Percentiles rank a stretch among this genome's conserved stretches.
Conservation (phyloP, 2,329 filamentous ascomycete species). For the Ophiostoma sp. region DNA sequence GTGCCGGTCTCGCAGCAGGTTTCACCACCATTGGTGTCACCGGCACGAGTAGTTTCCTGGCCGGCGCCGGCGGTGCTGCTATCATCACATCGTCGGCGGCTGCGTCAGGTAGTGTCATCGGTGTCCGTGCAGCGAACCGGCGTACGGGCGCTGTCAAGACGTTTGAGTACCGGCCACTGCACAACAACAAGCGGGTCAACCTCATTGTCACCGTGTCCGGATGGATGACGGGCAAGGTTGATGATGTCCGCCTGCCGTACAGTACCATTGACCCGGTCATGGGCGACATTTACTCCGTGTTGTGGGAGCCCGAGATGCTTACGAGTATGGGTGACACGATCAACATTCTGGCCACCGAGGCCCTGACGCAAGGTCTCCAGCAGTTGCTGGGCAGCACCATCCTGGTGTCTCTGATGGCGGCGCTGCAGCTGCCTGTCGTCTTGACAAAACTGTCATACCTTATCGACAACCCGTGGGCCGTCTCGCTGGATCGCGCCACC, state of each 20-base stretch:
- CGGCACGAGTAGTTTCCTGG: constrained; percentile 85
- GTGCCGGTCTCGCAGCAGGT: constrained; percentile 87
- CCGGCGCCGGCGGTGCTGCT: constrained; percentile 87
- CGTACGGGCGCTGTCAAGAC: constrained; percentile 91
- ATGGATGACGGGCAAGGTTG: constrained; percentile 98
- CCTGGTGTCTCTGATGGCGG: constrained; percentile 85
- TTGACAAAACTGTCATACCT: constrained; percentile 92
- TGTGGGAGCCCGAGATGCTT: constrained; percentile 98
- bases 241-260: constrained; percentile 92
- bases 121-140: constrained; percentile 78
- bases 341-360: constrained; percentile 96
- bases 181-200: constrained; percentile 98
- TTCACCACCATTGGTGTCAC: constrained; percentile 93
- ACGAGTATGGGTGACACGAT: constrained; percentile 98
- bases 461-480: constrained; percentile 97
- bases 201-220: constrained; percentile 92
- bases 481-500: constrained; percentile 89
- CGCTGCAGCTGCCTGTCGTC: constrained; percentile 86
- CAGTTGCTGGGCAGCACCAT: constrained; percentile 92
- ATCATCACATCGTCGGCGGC: constrained; percentile 90
- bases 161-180: constrained; percentile 92
- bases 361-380: constrained; percentile 92
- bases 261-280: constrained; percentile 97
- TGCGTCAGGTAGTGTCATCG: constrained; percentile 83
- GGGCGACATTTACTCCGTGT: constrained; percentile 95